A percentile compares a stretch with the other conserved stretches of the same genome.
Conservation (phyloP, 208 protist species). For the Trypanosoma melophagium region DNA sequence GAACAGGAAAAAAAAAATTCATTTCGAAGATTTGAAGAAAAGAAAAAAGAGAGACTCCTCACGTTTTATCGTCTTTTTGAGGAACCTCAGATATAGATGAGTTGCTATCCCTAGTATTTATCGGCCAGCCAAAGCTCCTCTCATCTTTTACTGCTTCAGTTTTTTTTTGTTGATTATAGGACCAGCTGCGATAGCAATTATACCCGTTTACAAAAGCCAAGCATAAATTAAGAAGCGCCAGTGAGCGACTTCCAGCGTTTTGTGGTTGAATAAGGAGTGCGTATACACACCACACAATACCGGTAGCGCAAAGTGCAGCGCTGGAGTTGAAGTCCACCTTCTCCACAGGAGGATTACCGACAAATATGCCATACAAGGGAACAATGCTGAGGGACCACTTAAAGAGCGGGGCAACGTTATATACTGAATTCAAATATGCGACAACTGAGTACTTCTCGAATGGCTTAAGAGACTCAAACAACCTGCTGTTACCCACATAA, state of each 20-base stretch:
- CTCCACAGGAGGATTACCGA: slow-evolving; percentile 75
- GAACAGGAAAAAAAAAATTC: slow-evolving; percentile 11
- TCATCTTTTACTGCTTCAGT: slow-evolving; percentile 7
- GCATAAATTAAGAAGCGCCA: slow-evolving; percentile 82
- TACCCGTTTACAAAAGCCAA: slow-evolving; percentile 82
- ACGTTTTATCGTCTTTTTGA: background rate
- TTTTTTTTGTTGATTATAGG: slow-evolving; percentile 39
- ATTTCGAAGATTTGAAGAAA: background rate
- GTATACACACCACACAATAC: slow-evolving; percentile 86
- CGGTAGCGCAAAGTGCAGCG: slow-evolving; percentile 69
- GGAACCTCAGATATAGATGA: background rate
- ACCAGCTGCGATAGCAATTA: slow-evolving; percentile 73
- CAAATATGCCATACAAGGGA: slow-evolving; percentile 82
- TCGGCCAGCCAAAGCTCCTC: too few species aligned
- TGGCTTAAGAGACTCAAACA: slow-evolving; percentile 77
- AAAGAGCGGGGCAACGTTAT: slow-evolving; percentile 81
- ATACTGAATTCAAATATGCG: slow-evolving; percentile 85
- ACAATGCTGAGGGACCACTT: slow-evolving; percentile 90
- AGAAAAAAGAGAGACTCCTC: too few species aligned
- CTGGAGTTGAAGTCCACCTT: slow-evolving; percentile 91
- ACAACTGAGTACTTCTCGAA: slow-evolving; percentile 70
- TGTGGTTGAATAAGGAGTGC: slow-evolving; percentile 87
- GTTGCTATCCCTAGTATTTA: too few species aligned
- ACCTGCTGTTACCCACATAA: slow-evolving; percentile 65
- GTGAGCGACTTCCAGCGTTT: slow-evolving; percentile 82